A percentile compares a stretch with the other conserved stretches of the same genome.
Conservation (phyloP, 2,329 filamentous ascomycete genomes). For the Diaporthe sp. region DNA sequence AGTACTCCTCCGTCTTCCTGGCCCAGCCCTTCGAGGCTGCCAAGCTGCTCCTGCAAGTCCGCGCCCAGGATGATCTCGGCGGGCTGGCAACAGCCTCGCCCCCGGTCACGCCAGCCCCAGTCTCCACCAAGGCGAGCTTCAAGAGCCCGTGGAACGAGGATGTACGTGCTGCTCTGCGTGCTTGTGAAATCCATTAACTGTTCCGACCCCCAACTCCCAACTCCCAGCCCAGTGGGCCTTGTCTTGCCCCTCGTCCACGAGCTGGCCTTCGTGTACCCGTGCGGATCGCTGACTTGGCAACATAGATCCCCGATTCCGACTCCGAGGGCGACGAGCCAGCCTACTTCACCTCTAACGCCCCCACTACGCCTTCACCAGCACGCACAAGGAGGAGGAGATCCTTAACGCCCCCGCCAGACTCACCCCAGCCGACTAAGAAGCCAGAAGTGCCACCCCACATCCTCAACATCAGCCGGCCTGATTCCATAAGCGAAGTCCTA, state of each 20-base stretch:
- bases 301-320: conserved; percentile 69
- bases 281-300: not conserved
- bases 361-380: conserved; percentile 67
- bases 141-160: conserved; percentile 46
- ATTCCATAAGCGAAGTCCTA: conserved; percentile 89
- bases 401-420: conserved; percentile 48
- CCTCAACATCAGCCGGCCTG: conserved; percentile 78
- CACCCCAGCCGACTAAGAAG: conserved; percentile 53
- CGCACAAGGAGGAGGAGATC: conserved; percentile 51
- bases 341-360: conserved; percentile 82
- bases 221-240: not conserved
- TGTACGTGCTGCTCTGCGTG: conserved; percentile 42
- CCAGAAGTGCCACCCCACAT: conserved; percentile 65
- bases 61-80: conserved; percentile 66
- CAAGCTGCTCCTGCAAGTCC: conserved; percentile 90
- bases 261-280: not conserved
- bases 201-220: too few species aligned
- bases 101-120: conserved; percentile 7
- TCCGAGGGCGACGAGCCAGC: conserved; percentile 83
- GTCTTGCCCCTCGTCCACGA: too few species aligned
- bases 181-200: not conserved
- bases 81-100: conserved; percentile 47
- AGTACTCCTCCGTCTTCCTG: conserved; percentile 89
- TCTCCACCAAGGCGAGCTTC: conserved; percentile 40
- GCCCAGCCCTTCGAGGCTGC: conserved; percentile 98